Conservation (phyloP, 805 yeast genomes). For the Myxozyma lipomycoides region DNA sequence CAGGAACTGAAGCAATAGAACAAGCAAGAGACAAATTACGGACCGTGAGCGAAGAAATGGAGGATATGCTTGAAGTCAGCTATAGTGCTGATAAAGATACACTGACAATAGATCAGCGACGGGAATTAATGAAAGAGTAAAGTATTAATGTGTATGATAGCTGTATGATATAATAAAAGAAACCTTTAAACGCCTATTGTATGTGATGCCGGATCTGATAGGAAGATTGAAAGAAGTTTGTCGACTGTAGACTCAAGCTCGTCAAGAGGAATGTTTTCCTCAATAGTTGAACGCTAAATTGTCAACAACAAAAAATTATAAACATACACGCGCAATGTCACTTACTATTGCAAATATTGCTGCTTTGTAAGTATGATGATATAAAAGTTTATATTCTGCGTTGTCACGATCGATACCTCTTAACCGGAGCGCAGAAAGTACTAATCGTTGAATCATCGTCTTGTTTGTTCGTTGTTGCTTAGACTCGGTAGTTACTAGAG, state of each 20-base stretch:
- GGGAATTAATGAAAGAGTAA: conserved; percentile 9
- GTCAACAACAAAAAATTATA: too few species aligned
- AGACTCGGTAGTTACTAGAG: neutral
- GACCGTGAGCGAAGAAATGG: conserved; percentile 35
- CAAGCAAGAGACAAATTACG: conserved; percentile 33
- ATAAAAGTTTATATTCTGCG: conserved; percentile 32
- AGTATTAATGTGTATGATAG: neutral
- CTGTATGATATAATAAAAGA: neutral
- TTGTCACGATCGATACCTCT: conserved; percentile 34
- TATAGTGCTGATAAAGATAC: conserved; percentile 29
- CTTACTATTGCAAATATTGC: conserved; percentile 32
- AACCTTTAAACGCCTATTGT: too few species aligned
- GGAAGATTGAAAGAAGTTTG: neutral
- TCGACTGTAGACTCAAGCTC: neutral
- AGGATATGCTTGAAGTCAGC: conserved; percentile 30
- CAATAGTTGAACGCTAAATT: neutral
- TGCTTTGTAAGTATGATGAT: conserved; percentile 32
- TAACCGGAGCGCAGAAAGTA: conserved; percentile 38
- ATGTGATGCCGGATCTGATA: neutral
- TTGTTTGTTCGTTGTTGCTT: neutral
- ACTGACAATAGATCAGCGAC: conserved; percentile 17
- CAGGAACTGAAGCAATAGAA: conserved; percentile 34
- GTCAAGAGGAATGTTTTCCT: neutral
- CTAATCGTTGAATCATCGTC: conserved; percentile 1
- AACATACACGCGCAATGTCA: too few species aligned